A percentile compares a stretch with the other conserved stretches of the same genome.
Evolutionary conservation across 208 protist genomes (phyloP).

Genomic region (Porcisia hertigi): DNA sequence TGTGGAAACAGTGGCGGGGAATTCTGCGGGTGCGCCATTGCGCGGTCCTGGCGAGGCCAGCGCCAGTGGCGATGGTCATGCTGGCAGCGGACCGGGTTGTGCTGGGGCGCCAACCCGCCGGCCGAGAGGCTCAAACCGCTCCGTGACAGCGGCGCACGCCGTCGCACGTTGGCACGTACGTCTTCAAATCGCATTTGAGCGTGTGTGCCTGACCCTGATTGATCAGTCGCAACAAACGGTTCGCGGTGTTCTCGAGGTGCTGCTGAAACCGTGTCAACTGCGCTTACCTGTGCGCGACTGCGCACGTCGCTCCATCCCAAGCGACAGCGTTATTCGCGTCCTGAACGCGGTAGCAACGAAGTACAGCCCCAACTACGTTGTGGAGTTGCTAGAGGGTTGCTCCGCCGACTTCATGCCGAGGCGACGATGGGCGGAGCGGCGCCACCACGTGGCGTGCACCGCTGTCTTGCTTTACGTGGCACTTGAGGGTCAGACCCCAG

Average conservation of each 20-base stretch:
- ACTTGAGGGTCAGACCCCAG: slow-evolving; percentile 67
- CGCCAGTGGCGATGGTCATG: neutral
- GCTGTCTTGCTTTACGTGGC: slow-evolving; percentile 76
- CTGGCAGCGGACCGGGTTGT: neutral
- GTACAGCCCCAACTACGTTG: slow-evolving; percentile 45
- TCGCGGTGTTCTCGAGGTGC: slow-evolving; percentile 70
- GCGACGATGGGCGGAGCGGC: slow-evolving; percentile 58
- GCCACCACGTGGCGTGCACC: slow-evolving; percentile 71
- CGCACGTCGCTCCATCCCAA: slow-evolving; percentile 49
- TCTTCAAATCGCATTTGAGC: slow-evolving; percentile 76
- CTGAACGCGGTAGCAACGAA: slow-evolving; percentile 62
- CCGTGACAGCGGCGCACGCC: slow-evolving; percentile 18
- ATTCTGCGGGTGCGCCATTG: neutral
- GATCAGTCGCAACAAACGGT: slow-evolving; percentile 67
- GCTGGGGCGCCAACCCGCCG: neutral
- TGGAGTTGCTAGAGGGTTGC: slow-evolving; percentile 65
- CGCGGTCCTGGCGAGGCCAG: neutral
- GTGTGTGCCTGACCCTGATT: slow-evolving; percentile 65
- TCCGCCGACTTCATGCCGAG: slow-evolving; percentile 64
- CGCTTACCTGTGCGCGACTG: slow-evolving; percentile 63
- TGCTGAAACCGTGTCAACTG: slow-evolving; percentile 69
- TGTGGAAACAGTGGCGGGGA: slow-evolving; percentile 42
- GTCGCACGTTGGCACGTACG: slow-evolving; percentile 68
- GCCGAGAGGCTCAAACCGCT: neutral
- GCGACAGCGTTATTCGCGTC: slow-evolving; percentile 72